These are phyloP conservation scores for Tulasnella calospora DNA, from an alignment of 768 basidiomycete genomes.

Conservation along the genomic window DNA sequence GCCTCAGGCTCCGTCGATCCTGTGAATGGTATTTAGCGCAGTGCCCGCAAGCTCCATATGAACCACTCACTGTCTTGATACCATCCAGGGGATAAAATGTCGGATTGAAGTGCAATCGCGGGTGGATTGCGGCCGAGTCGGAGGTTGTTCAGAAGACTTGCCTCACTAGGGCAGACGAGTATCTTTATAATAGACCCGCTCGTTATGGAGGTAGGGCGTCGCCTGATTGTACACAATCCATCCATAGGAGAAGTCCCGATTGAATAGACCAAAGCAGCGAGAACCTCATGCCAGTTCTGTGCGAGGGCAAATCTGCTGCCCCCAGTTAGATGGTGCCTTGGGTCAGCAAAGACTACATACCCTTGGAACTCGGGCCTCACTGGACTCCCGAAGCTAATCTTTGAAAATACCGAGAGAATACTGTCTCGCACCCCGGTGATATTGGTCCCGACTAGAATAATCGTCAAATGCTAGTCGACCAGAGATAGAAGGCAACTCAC, in stretches of 20 bases:
- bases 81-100: no score
- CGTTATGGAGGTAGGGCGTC: no score
- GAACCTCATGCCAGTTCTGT: background rate
- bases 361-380: background rate
- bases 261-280: background rate
- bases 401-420: background rate
- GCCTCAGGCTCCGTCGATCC: no score
- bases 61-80: no score
- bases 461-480: background rate
- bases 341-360: background rate
- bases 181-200: no score
- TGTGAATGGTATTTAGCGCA: no score
- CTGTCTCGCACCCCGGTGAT: background rate
- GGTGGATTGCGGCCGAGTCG: no score
- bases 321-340: background rate
- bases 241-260: background rate
- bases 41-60: no score
- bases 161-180: no score
- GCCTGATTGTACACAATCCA: background rate
- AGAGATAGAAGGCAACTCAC: background rate
- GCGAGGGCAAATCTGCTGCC: background rate
- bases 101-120: no score
- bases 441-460: background rate
- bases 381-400: background rate
- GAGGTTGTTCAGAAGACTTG: no score